Evolutionary conservation across 352 stramenopile species (phyloP), one percentile per base, ranked within the genome.

Genomic region (Thalassiosira livingstoniorum): DNA sequence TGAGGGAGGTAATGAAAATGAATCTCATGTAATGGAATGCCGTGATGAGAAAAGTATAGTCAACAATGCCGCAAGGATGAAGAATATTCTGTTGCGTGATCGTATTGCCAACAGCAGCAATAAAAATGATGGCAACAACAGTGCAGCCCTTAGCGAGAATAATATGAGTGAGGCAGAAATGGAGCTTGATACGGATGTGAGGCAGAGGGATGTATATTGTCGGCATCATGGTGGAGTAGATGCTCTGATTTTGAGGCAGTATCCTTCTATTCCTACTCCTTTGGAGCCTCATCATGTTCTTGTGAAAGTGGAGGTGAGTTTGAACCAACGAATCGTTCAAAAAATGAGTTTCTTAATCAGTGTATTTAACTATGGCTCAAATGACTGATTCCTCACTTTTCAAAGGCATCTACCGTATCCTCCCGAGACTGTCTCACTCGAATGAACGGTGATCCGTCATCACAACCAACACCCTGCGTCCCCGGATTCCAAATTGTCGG

Each of bases 401-500:
- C n/a, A 4, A 42, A 92, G 83, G 83, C 87, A 34, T 89, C 87
- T 32, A 92, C 87, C 11, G 83, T 90, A 3, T 86, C 81, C 25
- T 67, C 74, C 11, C 67, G 73, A 55, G 87, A 92, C 77, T 90
- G 83, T 62, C 34, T 85, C 13, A 60, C 86, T 7, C 71, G 86
- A 45, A 27, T 71, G 15, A 73, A 80, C 13, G 47, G 85, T 47
- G 55, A 63, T 18, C 61, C 67, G 64, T 42, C 77, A 42, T 34
- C 70, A 3, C 61, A 70, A 37, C 65, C 66, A 35, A 61, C 51
- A 0, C 86, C 82, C 27, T 75, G 78, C 29, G 82, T 80, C 10
- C 89, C 89, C 39, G 89, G 89, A 39, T 81, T 88, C 66, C 86
- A 92, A 64, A 43, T 90, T 23, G 74, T 91, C 34, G 89, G 89